phyloP scores from a whole-genome alignment of 1,284 basidiomycete genomes.

The Ceratobasidium sp. region DNA sequence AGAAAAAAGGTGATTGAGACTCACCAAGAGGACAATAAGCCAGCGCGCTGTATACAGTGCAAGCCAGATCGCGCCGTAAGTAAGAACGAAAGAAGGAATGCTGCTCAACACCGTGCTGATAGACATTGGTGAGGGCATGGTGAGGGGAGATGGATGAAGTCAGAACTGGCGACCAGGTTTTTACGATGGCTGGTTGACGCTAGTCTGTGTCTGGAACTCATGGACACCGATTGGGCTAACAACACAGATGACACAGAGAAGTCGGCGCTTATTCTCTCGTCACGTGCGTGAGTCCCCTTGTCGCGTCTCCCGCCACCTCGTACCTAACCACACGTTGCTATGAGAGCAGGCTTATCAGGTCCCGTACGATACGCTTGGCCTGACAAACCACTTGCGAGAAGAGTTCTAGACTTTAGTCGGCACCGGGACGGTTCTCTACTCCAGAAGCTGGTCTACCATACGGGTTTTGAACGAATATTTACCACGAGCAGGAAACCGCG shows the following conservation, averaged over 20 bases:
- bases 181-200: slow-evolving; percentile 28
- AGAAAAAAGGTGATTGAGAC: slow-evolving; percentile 15
- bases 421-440: not conserved
- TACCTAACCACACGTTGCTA: not conserved
- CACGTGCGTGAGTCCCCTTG: slow-evolving; percentile 10
- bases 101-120: slow-evolving; percentile 15
- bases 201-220: slow-evolving; percentile 28
- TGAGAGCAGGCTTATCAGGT: slow-evolving; percentile 12
- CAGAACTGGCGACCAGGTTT: slow-evolving; percentile 10
- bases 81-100: slow-evolving; percentile 31
- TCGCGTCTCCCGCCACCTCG: slow-evolving; percentile 4
- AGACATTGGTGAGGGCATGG: slow-evolving; percentile 9
- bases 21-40: slow-evolving; percentile 37
- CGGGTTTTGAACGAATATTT: slow-evolving; percentile 37
- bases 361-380: slow-evolving; percentile 36
- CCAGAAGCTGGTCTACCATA: slow-evolving; percentile 29
- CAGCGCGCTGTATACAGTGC: slow-evolving; percentile 24
- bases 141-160: slow-evolving; percentile 3
- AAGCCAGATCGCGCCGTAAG: slow-evolving; percentile 35
- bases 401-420: slow-evolving; percentile 7
- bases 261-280: not conserved
- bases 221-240: slow-evolving; percentile 20
- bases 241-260: slow-evolving; percentile 26
- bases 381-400: slow-evolving; percentile 23
- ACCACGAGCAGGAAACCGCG: slow-evolving; percentile 27